phyloP scores from a whole-genome alignment of 495 filamentous ascomycete genomes.

The Aspergillus sclerotiicarbonarius region DNA sequence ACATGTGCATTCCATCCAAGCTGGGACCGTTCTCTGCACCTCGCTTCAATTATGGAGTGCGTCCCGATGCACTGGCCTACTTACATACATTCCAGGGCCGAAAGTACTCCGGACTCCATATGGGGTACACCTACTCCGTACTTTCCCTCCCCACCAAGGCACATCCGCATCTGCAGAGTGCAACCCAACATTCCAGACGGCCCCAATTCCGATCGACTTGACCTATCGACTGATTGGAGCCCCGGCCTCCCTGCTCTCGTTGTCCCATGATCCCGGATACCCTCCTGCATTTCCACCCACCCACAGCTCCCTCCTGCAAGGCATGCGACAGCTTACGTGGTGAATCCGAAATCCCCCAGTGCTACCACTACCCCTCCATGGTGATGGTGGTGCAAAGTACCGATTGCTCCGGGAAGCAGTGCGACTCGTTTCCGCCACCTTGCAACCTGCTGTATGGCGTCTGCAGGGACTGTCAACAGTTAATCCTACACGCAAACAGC shows the following conservation, averaged over 20 bases:
- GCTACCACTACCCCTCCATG: not conserved
- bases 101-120: conserved; percentile 3
- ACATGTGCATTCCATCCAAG: conserved; percentile 1
- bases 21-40: not conserved
- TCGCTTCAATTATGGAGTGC: not conserved
- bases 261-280: conserved; percentile 17
- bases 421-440: not conserved
- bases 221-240: conserved; percentile 10
- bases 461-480: conserved; percentile 2
- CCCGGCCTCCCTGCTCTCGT: not conserved
- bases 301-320: conserved; percentile 5
- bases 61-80: not conserved
- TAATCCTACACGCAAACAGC: conserved; percentile 2
- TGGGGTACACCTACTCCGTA: not conserved
- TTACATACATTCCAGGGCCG: not conserved
- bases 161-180: conserved; percentile 4
- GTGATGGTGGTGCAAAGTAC: not conserved
- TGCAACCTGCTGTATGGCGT: not conserved
- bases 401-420: not conserved
- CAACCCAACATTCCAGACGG: conserved; percentile 5
- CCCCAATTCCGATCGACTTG: not conserved
- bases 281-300: conserved; percentile 10
- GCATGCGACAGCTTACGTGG: conserved; percentile 9
- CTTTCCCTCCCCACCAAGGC: not conserved
- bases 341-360: not conserved